A percentile compares a stretch with the other conserved stretches of the same genome.
Evolutionary conservation across 2,329 filamentous ascomycete species (phyloP).

Genomic region (Colletotrichum neosansevieriae): DNA sequence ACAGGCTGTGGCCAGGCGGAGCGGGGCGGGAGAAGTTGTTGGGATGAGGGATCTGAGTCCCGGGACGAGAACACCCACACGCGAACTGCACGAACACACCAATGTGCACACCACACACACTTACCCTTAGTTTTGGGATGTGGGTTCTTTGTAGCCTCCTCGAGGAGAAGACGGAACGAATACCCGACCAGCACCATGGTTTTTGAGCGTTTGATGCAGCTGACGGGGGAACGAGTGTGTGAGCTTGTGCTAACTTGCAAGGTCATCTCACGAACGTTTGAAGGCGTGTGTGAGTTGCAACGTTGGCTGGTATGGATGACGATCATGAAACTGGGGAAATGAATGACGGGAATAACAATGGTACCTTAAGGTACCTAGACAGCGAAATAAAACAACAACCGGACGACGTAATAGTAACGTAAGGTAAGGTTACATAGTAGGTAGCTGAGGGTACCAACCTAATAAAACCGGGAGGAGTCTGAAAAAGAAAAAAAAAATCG

Average conservation of each 20-base stretch:
- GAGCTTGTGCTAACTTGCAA: slow-evolving; percentile 7
- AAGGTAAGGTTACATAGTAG: no score
- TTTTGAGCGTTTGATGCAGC: slow-evolving; percentile 14
- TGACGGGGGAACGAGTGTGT: slow-evolving; percentile 22
- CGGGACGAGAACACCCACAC: slow-evolving; percentile 24
- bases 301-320: background rate
- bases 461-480: slow-evolving; percentile 10
- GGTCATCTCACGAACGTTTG: slow-evolving; percentile 5
- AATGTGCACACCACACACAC: background rate
- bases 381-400: slow-evolving; percentile 8
- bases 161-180: background rate
- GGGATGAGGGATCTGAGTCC: slow-evolving; percentile 30
- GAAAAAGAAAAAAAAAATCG: slow-evolving; percentile 9
- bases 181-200: background rate
- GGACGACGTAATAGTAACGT: slow-evolving; percentile 7
- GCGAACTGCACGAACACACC: background rate
- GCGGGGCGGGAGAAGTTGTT: slow-evolving; percentile 27
- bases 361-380: background rate
- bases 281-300: background rate
- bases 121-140: slow-evolving; percentile 1
- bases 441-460: slow-evolving; percentile 14
- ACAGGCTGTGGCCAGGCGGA: slow-evolving; percentile 25
- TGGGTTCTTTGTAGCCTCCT: background rate
- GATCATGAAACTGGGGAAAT: background rate
- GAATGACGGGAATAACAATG: slow-evolving; percentile 9